phyloP scores from a whole-genome alignment of 1,284 basidiomycete genomes.

The Lentinula novae-zelandiae region DNA sequence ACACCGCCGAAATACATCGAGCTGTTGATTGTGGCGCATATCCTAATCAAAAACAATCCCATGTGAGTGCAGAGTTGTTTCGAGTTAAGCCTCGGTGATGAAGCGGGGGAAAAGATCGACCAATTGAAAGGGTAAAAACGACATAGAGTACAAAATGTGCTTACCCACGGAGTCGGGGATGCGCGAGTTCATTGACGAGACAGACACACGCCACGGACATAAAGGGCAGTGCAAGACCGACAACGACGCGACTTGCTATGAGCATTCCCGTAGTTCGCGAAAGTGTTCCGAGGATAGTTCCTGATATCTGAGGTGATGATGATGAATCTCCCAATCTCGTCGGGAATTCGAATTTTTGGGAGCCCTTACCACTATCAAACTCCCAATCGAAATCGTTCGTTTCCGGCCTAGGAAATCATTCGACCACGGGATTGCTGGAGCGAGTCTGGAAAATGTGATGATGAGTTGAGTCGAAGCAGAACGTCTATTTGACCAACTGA shows the following conservation, averaged over 20 bases:
- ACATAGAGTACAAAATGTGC: background rate
- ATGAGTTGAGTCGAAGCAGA: too few relatives aligned
- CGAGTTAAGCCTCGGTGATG: background rate
- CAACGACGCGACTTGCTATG: slow-evolving; percentile 13
- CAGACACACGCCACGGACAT: slow-evolving; percentile 12
- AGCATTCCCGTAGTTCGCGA: slow-evolving; percentile 9
- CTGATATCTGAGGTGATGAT: slow-evolving; percentile 3
- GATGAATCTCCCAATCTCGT: background rate
- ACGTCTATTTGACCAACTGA: background rate
- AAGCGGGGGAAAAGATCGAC: background rate
- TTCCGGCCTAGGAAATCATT: slow-evolving; percentile 12
- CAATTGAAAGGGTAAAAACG: too few relatives aligned
- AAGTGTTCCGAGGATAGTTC: slow-evolving; percentile 12
- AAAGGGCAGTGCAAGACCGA: slow-evolving; percentile 8
- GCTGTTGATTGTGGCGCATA: slow-evolving; percentile 10
- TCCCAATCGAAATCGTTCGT: slow-evolving; percentile 9
- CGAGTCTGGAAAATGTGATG: background rate
- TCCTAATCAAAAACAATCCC: background rate
- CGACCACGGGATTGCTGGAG: slow-evolving; percentile 11
- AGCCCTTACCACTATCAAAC: slow-evolving; percentile 8
- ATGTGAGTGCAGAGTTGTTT: background rate
- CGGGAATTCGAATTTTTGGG: background rate
- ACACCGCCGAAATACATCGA: slow-evolving; percentile 12
- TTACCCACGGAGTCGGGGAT: slow-evolving; percentile 15
- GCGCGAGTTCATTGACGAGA: slow-evolving; percentile 13